Percentiles rank a stretch among this genome's conserved stretches.
These are phyloP conservation scores for Penicillium fuscoglaucum DNA, from an alignment of 2,329 filamentous ascomycete species.

Conservation along the genomic window DNA sequence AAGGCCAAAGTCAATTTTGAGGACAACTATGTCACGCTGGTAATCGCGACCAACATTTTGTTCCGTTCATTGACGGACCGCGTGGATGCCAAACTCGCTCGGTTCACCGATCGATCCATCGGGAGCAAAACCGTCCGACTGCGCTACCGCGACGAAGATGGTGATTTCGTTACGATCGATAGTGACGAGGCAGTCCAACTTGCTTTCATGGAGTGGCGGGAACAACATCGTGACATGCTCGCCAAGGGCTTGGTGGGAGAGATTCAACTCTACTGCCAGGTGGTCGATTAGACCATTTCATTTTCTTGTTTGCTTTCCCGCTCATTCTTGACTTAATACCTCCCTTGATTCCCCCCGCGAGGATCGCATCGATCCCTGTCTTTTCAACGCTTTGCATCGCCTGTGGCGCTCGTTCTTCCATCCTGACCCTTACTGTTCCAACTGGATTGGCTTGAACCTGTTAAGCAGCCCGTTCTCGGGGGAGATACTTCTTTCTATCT, in stretches of 20 bases:
- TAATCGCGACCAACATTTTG: conserved; percentile 91
- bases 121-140: conserved; percentile 79
- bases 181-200: conserved; percentile 96
- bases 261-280: conserved; percentile 82
- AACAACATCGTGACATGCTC: conserved; percentile 64
- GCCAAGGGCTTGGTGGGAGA: conserved; percentile 74
- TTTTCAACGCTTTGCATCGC: conserved; percentile 21
- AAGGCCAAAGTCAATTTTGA: conserved; percentile 96
- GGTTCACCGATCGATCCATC: conserved; percentile 82
- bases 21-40: conserved; percentile 89
- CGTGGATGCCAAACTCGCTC: conserved; percentile 90
- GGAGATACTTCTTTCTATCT: conserved; percentile 17
- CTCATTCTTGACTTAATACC: conserved; percentile 12
- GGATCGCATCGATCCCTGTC: conserved; percentile 5
- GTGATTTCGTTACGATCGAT: conserved; percentile 89
- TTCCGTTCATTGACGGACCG: conserved; percentile 92
- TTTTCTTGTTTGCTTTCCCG: conserved; percentile 9
- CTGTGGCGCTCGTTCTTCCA: conserved; percentile 28
- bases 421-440: conserved; percentile 22
- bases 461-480: conserved; percentile 23
- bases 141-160: conserved; percentile 88
- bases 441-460: conserved; percentile 35
- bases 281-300: conserved; percentile 40
- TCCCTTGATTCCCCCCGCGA: conserved; percentile 9
- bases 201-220: conserved; percentile 91